A percentile compares a stretch with the other conserved stretches of the same genome.
These are phyloP conservation scores for Fusarium avenaceum DNA, from an alignment of 2,329 filamentous ascomycete species.

Conservation along the genomic window DNA sequence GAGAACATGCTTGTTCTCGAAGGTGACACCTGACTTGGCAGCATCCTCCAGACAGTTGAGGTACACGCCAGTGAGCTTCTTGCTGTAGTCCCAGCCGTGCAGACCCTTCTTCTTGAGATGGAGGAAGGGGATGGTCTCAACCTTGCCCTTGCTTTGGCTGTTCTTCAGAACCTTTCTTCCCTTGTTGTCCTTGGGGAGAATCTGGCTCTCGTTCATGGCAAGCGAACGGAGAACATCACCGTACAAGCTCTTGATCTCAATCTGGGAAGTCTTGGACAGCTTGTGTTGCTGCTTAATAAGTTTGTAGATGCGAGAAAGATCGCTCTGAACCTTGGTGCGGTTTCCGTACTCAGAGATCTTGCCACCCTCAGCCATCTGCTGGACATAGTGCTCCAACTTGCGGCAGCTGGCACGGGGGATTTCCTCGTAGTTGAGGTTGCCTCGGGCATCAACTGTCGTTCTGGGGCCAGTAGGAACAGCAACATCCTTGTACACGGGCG, in stretches of 20 bases:
- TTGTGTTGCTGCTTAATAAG: conserved; percentile 99
- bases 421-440: conserved; percentile 93
- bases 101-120: conserved; percentile 95
- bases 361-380: conserved; percentile 97
- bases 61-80: conserved; percentile 95
- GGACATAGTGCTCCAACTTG: conserved; percentile 98
- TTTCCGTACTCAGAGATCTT: conserved; percentile 99
- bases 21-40: conserved; percentile 88
- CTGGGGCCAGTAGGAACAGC: conserved; percentile 90
- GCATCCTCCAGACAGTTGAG: conserved; percentile 92
- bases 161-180: conserved; percentile 67
- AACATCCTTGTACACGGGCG: conserved; percentile 97
- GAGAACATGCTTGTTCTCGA: conserved; percentile 93
- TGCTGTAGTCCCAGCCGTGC: conserved; percentile 99
- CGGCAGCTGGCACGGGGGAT: conserved; percentile 87
- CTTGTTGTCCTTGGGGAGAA: conserved; percentile 89
- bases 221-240: conserved; percentile 93
- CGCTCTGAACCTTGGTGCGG: conserved; percentile 96
- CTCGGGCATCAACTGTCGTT: conserved; percentile 91
- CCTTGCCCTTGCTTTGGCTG: conserved; percentile 83
- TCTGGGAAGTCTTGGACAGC: conserved; percentile 93
- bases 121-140: conserved; percentile 97
- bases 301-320: conserved; percentile 95
- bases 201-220: conserved; percentile 98
- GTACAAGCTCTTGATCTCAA: conserved; percentile 96